Evolutionary conservation across 257 asterid genomes (phyloP), one percentile per base, ranked within the genome.

Genomic region (Perilla frutescens): DNA sequence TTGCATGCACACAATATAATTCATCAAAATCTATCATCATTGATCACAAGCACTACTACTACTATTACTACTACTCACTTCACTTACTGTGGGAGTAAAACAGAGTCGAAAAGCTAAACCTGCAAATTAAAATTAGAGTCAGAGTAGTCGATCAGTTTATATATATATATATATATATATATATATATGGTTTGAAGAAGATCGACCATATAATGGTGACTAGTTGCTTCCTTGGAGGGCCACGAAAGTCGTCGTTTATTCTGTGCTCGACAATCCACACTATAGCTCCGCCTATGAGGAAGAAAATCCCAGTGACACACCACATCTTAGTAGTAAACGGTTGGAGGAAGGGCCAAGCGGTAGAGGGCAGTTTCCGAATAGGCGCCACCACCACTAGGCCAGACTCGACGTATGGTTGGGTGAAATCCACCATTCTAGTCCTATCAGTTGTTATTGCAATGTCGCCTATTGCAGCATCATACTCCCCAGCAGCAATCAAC

Each of bases 181-280:
- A n/a, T n/a, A n/a, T n/a, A 20, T 20, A 20, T 20, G 26, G 26
- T 20, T 20, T 20, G 26, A 1, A 20, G 26, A 20, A 20, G 26
- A 20, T 20, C 26, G 26, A 82, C 89, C 89, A 85, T 39, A 85
- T 26, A 48, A 84, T 45, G 15, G 89, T 84, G n/a, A 72, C 61
- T 4, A 75, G 4, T 76, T 84, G 89, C 53, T 76, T 80, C 26
- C 39, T 75, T 7, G 87, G 89, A 40, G 89, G 85, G 34, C 87
- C 89, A 8, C 87, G 89, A 49, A 85, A 85, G 4, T 85, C 87
- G 11, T 85, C 85, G 26, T 85, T 85, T 8, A 50, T 45, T 55
- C 86, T 55, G 66, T 85, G 89, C 61, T 85, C 89, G 75, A 85
- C 67, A 41, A 75, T 70, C 87, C 89, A 85, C 3, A 85, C 62